phyloP scores from a whole-genome alignment of 257 asterid species.

The Penstemon barbatus region DNA sequence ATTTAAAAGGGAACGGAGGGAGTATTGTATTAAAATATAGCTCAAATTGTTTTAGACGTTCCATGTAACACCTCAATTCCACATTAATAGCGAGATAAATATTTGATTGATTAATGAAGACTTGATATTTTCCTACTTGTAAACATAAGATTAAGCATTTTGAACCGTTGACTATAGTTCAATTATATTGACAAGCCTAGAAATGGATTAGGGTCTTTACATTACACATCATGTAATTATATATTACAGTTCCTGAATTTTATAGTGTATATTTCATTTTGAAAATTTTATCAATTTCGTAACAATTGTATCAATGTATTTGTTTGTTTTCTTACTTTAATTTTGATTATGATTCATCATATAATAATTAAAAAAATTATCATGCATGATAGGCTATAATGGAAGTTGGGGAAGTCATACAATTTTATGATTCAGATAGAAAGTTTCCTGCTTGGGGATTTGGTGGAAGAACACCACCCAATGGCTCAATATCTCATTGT shows the following conservation, averaged over 20 bases:
- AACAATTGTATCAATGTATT: too few relatives aligned
- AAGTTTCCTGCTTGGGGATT: constrained; percentile 88
- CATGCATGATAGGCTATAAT: constrained; percentile 56
- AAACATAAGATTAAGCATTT: not conserved
- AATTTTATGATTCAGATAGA: constrained; percentile 80
- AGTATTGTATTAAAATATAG: not conserved
- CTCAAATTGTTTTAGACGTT: not conserved
- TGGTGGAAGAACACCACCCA: constrained; percentile 51
- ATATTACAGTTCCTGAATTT: too few relatives aligned
- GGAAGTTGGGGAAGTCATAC: constrained; percentile 84
- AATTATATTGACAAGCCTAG: too few relatives aligned
- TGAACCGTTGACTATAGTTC: not conserved
- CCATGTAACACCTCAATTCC: too few relatives aligned
- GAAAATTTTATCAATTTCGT: too few relatives aligned
- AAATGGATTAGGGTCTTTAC: too few relatives aligned
- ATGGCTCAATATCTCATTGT: constrained; percentile 64
- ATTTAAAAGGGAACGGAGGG: too few relatives aligned
- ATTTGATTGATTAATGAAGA: not conserved
- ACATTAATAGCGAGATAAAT: too few relatives aligned
- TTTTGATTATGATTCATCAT: not conserved
- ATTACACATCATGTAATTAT: too few relatives aligned
- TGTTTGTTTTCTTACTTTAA: too few relatives aligned
- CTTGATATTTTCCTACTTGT: not conserved
- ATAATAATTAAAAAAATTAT: not conserved
- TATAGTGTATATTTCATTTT: too few relatives aligned